Conservation (phyloP, 148 eudicot species). For the Rhododendron simsii region DNA sequence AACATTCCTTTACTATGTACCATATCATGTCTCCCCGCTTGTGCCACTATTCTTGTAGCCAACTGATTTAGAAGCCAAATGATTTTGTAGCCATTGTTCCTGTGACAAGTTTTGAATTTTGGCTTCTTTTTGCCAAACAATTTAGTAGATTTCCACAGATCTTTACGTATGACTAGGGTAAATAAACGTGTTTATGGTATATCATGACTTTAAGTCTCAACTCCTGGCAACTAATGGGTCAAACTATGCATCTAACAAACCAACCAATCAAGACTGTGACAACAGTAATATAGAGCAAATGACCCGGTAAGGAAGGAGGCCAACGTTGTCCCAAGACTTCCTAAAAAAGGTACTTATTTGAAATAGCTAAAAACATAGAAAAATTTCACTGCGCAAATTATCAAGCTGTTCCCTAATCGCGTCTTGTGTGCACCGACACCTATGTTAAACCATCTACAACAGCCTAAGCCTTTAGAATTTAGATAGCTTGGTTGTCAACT, state of each 20-base stretch:
- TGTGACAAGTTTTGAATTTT: not conserved
- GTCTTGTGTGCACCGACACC: not conserved
- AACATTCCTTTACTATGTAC: not conserved
- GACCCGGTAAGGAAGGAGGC: not conserved
- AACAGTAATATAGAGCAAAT: not conserved
- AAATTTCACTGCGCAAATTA: not conserved
- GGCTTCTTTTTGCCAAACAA: not conserved
- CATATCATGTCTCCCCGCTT: not conserved
- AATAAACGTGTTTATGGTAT: not conserved
- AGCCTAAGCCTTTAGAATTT: too few species aligned
- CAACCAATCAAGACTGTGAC: not conserved
- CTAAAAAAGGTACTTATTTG: not conserved
- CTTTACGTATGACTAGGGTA: not conserved
- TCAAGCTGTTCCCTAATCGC: not conserved
- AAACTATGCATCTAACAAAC: not conserved
- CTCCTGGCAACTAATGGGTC: not conserved
- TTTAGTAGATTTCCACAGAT: not conserved
- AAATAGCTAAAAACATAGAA: not conserved
- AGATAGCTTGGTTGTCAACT: not conserved
- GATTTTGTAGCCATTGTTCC: not conserved
- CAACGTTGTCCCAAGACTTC: constrained; percentile 2
- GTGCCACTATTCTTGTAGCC: not conserved
- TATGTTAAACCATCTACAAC: too few species aligned
- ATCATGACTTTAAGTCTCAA: not conserved
- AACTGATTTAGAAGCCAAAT: not conserved